Evolutionary conservation across 2,329 filamentous ascomycete genomes (phyloP).

Genomic region (Pseudogymnoascus sp.): DNA sequence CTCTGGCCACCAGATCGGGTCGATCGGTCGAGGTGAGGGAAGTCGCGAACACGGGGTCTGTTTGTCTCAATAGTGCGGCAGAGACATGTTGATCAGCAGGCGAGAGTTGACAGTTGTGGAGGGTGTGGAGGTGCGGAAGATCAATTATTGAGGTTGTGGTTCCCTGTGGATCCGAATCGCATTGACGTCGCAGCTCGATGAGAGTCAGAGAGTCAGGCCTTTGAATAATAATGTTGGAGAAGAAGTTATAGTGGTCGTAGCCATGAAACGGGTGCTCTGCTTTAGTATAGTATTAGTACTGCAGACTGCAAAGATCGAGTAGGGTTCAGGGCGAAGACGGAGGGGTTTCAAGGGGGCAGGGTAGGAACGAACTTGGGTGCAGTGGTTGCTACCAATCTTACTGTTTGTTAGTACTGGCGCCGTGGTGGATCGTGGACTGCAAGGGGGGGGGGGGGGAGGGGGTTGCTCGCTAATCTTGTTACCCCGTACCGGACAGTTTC

Average conservation of each 20-base stretch:
- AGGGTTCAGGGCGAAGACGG: not conserved
- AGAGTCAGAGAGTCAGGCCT: not conserved
- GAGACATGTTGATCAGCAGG: not conserved
- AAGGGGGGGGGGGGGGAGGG: not conserved
- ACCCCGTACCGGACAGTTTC: not conserved
- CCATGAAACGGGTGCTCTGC: not conserved
- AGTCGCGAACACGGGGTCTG: not conserved
- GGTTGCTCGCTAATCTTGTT: not conserved
- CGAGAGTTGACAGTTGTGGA: not conserved
- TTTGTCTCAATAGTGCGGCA: not conserved
- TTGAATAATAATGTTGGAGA: not conserved
- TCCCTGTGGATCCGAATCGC: not conserved
- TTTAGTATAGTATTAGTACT: no score
- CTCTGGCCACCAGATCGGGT: not conserved
- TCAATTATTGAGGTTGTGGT: not conserved
- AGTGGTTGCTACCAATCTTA: not conserved
- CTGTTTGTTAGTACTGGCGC: slow-evolving; percentile 45
- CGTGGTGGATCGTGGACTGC: not conserved
- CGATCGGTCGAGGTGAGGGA: not conserved
- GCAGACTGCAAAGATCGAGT: no score
- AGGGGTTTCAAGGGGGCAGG: not conserved
- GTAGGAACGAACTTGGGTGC: not conserved
- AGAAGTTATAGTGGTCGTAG: not conserved
- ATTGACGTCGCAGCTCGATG: not conserved
- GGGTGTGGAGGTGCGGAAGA: not conserved